These are phyloP conservation scores for Nothomitra cinnamomea DNA, from an alignment of 2,329 filamentous ascomycete genomes.

Conservation along the genomic window DNA sequence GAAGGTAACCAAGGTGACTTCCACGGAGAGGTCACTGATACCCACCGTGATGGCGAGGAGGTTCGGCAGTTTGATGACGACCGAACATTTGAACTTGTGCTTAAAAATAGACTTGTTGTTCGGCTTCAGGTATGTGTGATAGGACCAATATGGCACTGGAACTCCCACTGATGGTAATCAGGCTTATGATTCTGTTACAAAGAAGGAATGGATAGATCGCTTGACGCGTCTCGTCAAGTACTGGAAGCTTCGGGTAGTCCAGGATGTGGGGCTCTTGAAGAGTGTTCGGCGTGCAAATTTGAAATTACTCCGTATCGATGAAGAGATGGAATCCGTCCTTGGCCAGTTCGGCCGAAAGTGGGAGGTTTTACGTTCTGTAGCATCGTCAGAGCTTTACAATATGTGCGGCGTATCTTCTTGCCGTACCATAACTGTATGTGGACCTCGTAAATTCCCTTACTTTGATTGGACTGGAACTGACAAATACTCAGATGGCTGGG, in stretches of 20 bases:
- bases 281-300: slow-evolving; percentile 40
- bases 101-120: slow-evolving; percentile 44
- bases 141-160: not conserved
- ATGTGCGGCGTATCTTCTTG: slow-evolving; percentile 48
- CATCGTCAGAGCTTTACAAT: slow-evolving; percentile 48
- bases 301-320: slow-evolving; percentile 42
- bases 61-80: slow-evolving; percentile 37
- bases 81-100: slow-evolving; percentile 41
- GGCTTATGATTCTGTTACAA: slow-evolving; percentile 36
- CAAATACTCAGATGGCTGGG: slow-evolving; percentile 33
- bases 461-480: slow-evolving; percentile 5
- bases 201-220: slow-evolving; percentile 44
- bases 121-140: slow-evolving; percentile 32
- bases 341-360: slow-evolving; percentile 51
- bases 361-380: slow-evolving; percentile 46
- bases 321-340: slow-evolving; percentile 45
- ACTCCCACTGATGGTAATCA: slow-evolving; percentile 9
- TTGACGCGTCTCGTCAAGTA: slow-evolving; percentile 39
- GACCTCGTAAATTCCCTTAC: not conserved
- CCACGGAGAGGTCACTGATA: slow-evolving; percentile 29
- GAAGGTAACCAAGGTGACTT: slow-evolving; percentile 39
- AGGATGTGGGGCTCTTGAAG: slow-evolving; percentile 41
- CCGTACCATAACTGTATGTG: slow-evolving; percentile 35
- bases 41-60: slow-evolving; percentile 32
- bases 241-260: slow-evolving; percentile 39